Evolutionary conservation across 1,284 basidiomycete species (phyloP).

Genomic region (Cronartium quercuum): DNA sequence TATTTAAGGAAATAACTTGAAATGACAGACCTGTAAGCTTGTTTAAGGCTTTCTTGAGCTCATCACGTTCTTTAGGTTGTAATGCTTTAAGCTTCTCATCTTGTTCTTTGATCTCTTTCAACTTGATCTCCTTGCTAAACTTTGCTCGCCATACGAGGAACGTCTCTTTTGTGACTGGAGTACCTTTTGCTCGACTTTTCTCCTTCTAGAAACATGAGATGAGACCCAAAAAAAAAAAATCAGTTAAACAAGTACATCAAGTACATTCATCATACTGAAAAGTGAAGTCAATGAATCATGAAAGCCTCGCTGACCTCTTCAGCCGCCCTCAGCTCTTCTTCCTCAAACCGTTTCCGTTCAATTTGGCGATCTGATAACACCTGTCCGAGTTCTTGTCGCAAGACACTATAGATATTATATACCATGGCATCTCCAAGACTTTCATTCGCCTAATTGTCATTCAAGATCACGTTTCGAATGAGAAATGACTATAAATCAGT

Average conservation of each 20-base stretch:
- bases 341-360: neutral
- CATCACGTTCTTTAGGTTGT: slow-evolving; percentile 27
- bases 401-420: slow-evolving; percentile 18
- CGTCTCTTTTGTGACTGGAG: slow-evolving; percentile 32
- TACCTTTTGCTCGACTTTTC: slow-evolving; percentile 20
- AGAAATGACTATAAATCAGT: neutral
- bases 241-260: neutral
- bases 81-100: slow-evolving; percentile 29
- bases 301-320: slow-evolving; percentile 1
- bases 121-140: slow-evolving; percentile 14
- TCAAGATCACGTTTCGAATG: neutral
- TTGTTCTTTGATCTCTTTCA: slow-evolving; percentile 16
- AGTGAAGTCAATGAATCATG: neutral
- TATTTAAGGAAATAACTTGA: too few species aligned
- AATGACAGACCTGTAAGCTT: slow-evolving; percentile 30
- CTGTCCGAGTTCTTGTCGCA: slow-evolving; percentile 23
- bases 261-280: neutral
- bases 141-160: slow-evolving; percentile 23
- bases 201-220: slow-evolving; percentile 1
- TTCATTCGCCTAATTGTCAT: slow-evolving; percentile 16
- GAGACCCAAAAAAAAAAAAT: too few species aligned
- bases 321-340: slow-evolving; percentile 12
- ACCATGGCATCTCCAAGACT: slow-evolving; percentile 29
- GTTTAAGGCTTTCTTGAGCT: slow-evolving; percentile 9
- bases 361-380: slow-evolving; percentile 3